Base-by-base conservation (phyloP, 73 alveolate species). In the Paramecium sexaurelia region DNA sequence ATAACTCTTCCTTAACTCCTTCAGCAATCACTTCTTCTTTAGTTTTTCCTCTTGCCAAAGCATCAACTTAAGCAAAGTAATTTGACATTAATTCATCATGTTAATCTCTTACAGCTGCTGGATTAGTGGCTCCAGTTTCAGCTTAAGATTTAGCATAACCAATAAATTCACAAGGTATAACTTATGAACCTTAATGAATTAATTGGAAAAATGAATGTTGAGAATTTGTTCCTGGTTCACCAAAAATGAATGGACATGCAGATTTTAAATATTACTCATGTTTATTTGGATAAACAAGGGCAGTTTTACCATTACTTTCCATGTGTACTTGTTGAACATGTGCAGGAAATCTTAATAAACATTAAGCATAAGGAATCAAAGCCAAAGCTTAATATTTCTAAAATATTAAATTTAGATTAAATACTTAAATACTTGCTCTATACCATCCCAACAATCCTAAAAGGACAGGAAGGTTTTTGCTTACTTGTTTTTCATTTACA, bases 381-480 rank as follows among this genome's bases (percentile, higher is more conserved):
- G 88, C 88, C 41, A 75, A 37, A 6, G 88, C 61, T 39, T 75
- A 39, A 36, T 75, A 75, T 39, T 75, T 36, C 43, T 69, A 69
- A 27, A 27, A 56, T 73, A 19, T 69, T n/a, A n/a, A n/a, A n/a
- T n/a, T n/a, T n/a, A n/a, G n/a, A n/a, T n/a, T n/a, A n/a, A n/a
- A n/a, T 61, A 61, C 83, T 61, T 61, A 61, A 0, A 61, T 61
- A 11, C 83, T 61, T 33, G 87, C 55, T 39, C 90, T 88, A 82
- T 88, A 88, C 84, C 85, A 88, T 10, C 94, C 94, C 55, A 88
- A 75, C 9, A 88, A 68, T 68, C 91, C 94, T 45, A 88, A 88
- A 7, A 88, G 73, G 7, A 88, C 66, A n/a, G 94, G 94, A 11
- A 88, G 29, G 15, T 88, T 88, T 20, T 57, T 55, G 17, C 24